Evolutionary conservation across 1,284 basidiomycete species (phyloP).

Genomic region (Austroboletus niveus): DNA sequence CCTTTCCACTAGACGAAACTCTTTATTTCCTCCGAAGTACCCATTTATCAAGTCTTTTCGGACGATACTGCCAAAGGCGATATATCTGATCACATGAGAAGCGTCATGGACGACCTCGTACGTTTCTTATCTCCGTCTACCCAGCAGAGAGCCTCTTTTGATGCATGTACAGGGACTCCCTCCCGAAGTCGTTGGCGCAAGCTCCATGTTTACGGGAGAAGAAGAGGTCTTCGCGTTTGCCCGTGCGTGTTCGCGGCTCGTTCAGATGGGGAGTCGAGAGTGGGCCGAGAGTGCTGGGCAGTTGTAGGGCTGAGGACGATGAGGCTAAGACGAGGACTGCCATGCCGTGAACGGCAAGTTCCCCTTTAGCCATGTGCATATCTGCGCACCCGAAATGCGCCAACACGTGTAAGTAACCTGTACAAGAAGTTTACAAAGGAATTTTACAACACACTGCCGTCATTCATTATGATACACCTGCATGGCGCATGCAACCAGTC

Average conservation of each 20-base stretch:
- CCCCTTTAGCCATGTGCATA: background rate
- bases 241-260: conserved; percentile 84
- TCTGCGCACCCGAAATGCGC: background rate
- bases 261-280: conserved; percentile 88
- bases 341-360: background rate
- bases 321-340: background rate
- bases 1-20: conserved; percentile 67
- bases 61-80: conserved; percentile 52
- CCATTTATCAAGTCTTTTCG: conserved; percentile 85
- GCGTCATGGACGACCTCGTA: conserved; percentile 88
- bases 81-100: conserved; percentile 80
- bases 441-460: no score
- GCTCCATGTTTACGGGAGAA: conserved; percentile 89
- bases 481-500: no score
- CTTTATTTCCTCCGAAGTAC: conserved; percentile 87
- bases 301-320: background rate
- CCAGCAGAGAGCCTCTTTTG: background rate
- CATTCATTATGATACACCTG: no score
- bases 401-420: background rate
- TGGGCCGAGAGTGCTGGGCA: conserved; percentile 72
- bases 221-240: conserved; percentile 96
- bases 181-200: conserved; percentile 69
- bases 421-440: no score
- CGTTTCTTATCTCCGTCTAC: background rate
- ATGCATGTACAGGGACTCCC: conserved; percentile 62